Evolutionary conservation across 1,284 basidiomycete genomes (phyloP).

Genomic region (Takashimella tepidaria): DNA sequence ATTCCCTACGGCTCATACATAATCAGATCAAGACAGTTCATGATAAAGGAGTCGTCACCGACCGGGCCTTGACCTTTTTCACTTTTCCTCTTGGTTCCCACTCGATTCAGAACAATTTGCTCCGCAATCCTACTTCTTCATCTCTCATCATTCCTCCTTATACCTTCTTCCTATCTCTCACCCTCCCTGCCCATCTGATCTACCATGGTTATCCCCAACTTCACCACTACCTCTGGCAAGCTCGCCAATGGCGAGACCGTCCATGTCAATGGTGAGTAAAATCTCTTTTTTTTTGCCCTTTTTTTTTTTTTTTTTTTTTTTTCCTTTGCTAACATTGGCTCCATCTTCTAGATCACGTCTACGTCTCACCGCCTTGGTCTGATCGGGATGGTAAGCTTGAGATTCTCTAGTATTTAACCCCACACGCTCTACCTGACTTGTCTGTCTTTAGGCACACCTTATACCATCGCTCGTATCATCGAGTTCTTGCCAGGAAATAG

Average conservation of each 20-base stretch:
- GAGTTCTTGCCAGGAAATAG: slow-evolving; percentile 71
- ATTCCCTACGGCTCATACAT: no score
- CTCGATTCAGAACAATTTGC: no score
- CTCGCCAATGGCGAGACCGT: slow-evolving; percentile 45
- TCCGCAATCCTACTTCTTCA: no score
- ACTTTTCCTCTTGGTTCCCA: no score
- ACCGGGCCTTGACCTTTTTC: no score
- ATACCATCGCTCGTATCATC: slow-evolving; percentile 91
- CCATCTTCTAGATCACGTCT: slow-evolving; percentile 73
- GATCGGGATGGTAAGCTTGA: slow-evolving; percentile 66
- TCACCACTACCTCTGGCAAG: slow-evolving; percentile 32
- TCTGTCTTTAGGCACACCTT: slow-evolving; percentile 56
- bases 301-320: neutral
- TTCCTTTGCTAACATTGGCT: no score
- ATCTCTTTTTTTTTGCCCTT: neutral
- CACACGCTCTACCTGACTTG: neutral
- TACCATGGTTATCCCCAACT: slow-evolving; percentile 31
- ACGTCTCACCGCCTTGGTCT: slow-evolving; percentile 85
- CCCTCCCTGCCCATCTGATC: neutral
- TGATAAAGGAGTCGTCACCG: no score
- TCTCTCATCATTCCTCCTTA: neutral
- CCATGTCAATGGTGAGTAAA: slow-evolving; percentile 36
- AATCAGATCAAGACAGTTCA: no score
- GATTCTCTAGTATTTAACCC: neutral
- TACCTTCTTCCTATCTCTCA: neutral